Base-by-base conservation (phyloP, 1,284 basidiomycete genomes). In the Abortiporus biennis region DNA sequence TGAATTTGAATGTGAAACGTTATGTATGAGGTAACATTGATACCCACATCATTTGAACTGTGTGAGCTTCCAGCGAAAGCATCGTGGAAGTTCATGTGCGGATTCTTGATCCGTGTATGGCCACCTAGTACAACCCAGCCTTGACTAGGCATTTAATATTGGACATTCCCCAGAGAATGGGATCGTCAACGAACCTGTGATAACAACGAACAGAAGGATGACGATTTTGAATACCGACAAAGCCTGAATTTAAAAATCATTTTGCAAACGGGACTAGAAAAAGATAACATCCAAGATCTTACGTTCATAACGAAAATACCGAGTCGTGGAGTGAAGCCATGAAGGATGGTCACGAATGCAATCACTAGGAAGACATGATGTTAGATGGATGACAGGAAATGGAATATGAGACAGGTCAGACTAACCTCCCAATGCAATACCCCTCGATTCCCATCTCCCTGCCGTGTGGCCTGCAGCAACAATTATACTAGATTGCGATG, bases 221-320 rank as follows among this genome's bases (percentile, higher is more conserved):
- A 74, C 43, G 33, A 87, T 63, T 51, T 85, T 87, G 63, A 82
- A 76, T 27, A 72, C 47, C 31, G 79, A 82, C 2, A 88, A 66
- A 0, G 43, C 44, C 57, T 51, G 42, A 3, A 31, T 13, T 19
- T 16, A 32, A 13, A 13, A 25, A 13, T 40, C 12, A n/a, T 32
- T 40, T 29, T 16, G 12, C 34, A 36, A 21, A 4, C 9, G 13
- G 12, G 16, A 21, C n/a, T n/a, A n/a, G n/a, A n/a, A n/a, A n/a
- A n/a, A n/a, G n/a, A n/a, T n/a, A n/a, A n/a, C n/a, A n/a, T n/a
- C n/a, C n/a, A 25, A 24, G 13, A 21, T 44, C 43, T 16, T 27
- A 49, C 50, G 32, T 52, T 52, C 47, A 52, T 49, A 6, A 49
- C 38, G 16, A 36, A 46, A 5, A 52, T 44, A 17, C 50, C 50